Percentiles rank a stretch among this genome's conserved stretches.
These are phyloP conservation scores for Colletotrichum filicis DNA, from an alignment of 2,329 filamentous ascomycete species.

Conservation along the genomic window DNA sequence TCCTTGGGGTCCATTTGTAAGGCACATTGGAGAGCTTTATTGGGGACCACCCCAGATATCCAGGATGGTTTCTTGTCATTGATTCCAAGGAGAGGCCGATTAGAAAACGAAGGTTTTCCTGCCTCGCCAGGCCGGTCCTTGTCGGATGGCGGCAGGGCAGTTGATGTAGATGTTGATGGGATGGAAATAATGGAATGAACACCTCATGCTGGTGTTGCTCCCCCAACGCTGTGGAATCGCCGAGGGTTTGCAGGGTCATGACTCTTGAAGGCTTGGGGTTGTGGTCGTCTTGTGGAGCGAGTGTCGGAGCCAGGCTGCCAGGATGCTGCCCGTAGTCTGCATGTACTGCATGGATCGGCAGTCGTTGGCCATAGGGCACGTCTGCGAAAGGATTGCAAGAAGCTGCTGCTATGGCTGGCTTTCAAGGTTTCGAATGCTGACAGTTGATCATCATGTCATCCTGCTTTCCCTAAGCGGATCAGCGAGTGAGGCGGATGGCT, in stretches of 20 bases:
- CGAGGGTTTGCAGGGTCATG: conserved; percentile 23
- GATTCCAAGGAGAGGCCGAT: conserved; percentile 1
- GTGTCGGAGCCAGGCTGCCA: conserved; percentile 11
- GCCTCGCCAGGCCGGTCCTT: conserved; percentile 6
- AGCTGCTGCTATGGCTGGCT: neutral
- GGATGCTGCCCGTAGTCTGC: conserved; percentile 20
- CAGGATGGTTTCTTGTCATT: neutral
- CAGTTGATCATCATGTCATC: neutral
- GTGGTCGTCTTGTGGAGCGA: conserved; percentile 9
- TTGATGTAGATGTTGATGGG: conserved; percentile 9
- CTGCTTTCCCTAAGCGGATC: neutral
- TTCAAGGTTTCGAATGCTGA: conserved; percentile 5
- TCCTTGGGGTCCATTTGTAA: conserved; percentile 3
- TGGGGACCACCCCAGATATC: neutral
- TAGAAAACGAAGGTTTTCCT: neutral
- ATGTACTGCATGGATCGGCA: conserved; percentile 29
- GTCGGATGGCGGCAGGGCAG: neutral
- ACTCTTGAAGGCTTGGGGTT: neutral
- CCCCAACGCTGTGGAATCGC: conserved; percentile 24
- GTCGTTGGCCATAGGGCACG: neutral
- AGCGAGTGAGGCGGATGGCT: neutral
- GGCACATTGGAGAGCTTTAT: neutral
- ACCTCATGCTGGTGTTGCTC: conserved; percentile 23
- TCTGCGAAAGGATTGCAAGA: neutral
- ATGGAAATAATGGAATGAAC: conserved; percentile 33